phyloP scores from a whole-genome alignment of 164 flowering plant species.

The Sedum album region DNA sequence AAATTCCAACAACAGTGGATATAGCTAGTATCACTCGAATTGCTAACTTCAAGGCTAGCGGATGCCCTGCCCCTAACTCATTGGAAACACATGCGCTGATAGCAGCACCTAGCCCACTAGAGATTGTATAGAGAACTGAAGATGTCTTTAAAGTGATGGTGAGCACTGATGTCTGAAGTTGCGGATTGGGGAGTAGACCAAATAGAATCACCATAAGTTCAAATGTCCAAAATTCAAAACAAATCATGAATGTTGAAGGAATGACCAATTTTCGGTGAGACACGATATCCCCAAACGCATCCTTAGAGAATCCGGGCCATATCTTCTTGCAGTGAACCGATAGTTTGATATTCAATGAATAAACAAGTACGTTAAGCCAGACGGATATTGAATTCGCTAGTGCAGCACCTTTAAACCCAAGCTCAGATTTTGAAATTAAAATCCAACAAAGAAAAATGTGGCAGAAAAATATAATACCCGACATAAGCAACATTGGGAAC shows the following conservation, averaged over 20 bases:
- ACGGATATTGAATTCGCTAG: slow-evolving; percentile 22
- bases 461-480: slow-evolving; percentile 13
- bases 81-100: slow-evolving; percentile 35
- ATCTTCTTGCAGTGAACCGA: slow-evolving; percentile 23
- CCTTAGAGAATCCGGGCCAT: slow-evolving; percentile 34
- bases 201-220: slow-evolving; percentile 32
- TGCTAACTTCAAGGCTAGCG: slow-evolving; percentile 25
- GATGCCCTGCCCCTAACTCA: slow-evolving; percentile 41
- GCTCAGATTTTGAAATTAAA: slow-evolving; percentile 16
- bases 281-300: slow-evolving; percentile 16
- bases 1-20: slow-evolving; percentile 11
- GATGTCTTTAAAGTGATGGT: slow-evolving; percentile 19
- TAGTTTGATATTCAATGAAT: slow-evolving; percentile 25
- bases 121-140: neutral
- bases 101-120: neutral
- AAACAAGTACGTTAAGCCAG: slow-evolving; percentile 23
- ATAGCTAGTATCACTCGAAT: slow-evolving; percentile 12
- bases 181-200: slow-evolving; percentile 36
- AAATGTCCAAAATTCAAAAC: slow-evolving; percentile 36
- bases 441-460: slow-evolving; percentile 19
- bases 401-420: slow-evolving; percentile 24
- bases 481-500: slow-evolving; percentile 20
- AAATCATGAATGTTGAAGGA: slow-evolving; percentile 25
- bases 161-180: slow-evolving; percentile 28
- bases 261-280: slow-evolving; percentile 23